Conservation (phyloP, 1,284 basidiomycete species). For the Schizophyllum amplum region DNA sequence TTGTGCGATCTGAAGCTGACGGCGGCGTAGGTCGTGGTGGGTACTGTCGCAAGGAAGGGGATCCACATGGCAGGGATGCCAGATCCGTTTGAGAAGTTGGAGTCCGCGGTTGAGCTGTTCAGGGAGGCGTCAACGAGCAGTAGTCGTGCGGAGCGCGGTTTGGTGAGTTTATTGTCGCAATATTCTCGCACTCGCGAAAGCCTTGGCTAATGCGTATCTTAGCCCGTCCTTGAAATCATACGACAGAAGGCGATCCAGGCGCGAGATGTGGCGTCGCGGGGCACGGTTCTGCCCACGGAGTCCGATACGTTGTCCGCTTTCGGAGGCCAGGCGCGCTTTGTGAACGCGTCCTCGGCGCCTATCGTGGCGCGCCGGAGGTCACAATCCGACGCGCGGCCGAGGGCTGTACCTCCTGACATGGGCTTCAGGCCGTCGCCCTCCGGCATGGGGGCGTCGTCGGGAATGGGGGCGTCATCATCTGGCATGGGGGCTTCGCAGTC, state of each 20-base stretch:
- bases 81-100: slow-evolving; percentile 31
- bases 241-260: slow-evolving; percentile 28
- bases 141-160: slow-evolving; percentile 34
- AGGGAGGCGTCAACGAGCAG: slow-evolving; percentile 31
- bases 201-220: slow-evolving; percentile 1
- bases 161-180: slow-evolving; percentile 23
- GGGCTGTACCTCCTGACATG: no score
- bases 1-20: slow-evolving; percentile 29
- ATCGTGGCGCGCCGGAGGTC: background rate
- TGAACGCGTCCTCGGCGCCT: slow-evolving; percentile 4
- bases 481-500: no score
- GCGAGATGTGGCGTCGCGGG: slow-evolving; percentile 16
- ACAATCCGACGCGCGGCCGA: no score
- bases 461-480: no score
- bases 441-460: no score
- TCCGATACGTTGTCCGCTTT: slow-evolving; percentile 33
- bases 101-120: slow-evolving; percentile 33
- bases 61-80: slow-evolving; percentile 30
- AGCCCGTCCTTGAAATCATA: slow-evolving; percentile 34
- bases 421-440: no score
- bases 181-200: background rate
- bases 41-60: slow-evolving; percentile 10
- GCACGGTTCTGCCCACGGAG: slow-evolving; percentile 17
- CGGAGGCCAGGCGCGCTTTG: slow-evolving; percentile 21
- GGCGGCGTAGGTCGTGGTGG: background rate